phyloP scores from a whole-genome alignment of 2,329 filamentous ascomycete genomes.

The Zelopaecilomyces penicillatus region DNA sequence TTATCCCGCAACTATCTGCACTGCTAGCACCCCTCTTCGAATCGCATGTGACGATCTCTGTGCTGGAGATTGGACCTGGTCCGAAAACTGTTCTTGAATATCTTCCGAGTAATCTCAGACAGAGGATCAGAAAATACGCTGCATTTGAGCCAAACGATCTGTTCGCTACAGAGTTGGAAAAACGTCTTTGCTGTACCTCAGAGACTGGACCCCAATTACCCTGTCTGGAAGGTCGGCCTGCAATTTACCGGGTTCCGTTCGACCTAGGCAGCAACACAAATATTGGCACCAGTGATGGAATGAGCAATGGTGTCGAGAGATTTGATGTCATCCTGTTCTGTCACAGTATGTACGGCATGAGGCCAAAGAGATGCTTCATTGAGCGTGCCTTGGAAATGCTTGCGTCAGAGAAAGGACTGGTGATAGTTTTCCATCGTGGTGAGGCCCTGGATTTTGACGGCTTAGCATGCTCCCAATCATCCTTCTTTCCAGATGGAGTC shows the following conservation, averaged over 20 bases:
- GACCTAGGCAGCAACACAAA: slow-evolving; percentile 16
- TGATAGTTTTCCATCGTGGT: slow-evolving; percentile 49
- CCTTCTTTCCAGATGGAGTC: slow-evolving; percentile 36
- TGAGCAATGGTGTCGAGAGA: slow-evolving; percentile 21
- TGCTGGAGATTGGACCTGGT: slow-evolving; percentile 53
- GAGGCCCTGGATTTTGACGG: slow-evolving; percentile 33
- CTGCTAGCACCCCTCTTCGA: slow-evolving; percentile 33
- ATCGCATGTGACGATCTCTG: slow-evolving; percentile 36
- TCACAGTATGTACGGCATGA: slow-evolving; percentile 57
- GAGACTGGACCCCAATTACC: slow-evolving; percentile 29
- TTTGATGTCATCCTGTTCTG: slow-evolving; percentile 54
- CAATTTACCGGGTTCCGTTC: slow-evolving; percentile 34
- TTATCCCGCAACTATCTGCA: slow-evolving; percentile 39
- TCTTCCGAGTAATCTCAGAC: slow-evolving; percentile 34
- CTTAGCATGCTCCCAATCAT: slow-evolving; percentile 39
- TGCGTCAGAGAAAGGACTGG: slow-evolving; percentile 30
- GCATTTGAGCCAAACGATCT: slow-evolving; percentile 45
- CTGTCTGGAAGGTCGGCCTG: slow-evolving; percentile 26
- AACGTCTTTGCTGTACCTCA: slow-evolving; percentile 27
- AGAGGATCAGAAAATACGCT: slow-evolving; percentile 39
- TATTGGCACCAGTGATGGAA: slow-evolving; percentile 8
- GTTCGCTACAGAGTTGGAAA: slow-evolving; percentile 35
- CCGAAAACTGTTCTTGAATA: slow-evolving; percentile 43
- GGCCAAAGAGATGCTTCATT: slow-evolving; percentile 37
- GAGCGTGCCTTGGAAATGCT: slow-evolving; percentile 41